Percentiles rank a stretch among this genome's conserved stretches.
Evolutionary conservation across 768 basidiomycete genomes (phyloP).

Genomic region (Chalciporus pseudorubinellus): DNA sequence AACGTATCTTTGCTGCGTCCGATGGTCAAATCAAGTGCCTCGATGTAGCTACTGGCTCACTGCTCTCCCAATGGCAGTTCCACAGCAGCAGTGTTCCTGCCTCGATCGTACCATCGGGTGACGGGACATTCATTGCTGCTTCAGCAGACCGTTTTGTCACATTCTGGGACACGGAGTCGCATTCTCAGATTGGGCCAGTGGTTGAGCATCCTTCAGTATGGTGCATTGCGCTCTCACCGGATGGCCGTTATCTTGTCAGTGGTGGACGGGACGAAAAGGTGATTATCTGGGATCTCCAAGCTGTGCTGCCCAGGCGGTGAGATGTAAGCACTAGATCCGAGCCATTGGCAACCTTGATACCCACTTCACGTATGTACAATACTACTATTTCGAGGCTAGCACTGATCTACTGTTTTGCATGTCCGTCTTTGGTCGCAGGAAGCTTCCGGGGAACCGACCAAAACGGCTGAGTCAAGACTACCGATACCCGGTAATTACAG

Average conservation of each 20-base stretch:
- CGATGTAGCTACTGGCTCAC: background rate
- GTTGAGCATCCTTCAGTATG: no score
- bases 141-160: background rate
- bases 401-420: background rate
- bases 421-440: no score
- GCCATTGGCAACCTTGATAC: no score
- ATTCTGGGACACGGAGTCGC: no score
- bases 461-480: no score
- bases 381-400: no score
- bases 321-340: no score
- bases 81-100: background rate
- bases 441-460: no score
- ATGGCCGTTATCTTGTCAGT: background rate
- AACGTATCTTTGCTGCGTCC: no score
- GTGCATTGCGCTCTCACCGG: background rate
- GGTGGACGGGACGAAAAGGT: background rate
- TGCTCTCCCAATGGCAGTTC: background rate
- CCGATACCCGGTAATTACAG: background rate
- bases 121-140: background rate
- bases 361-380: no score
- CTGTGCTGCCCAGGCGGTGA: no score
- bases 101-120: background rate
- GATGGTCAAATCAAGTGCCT: background rate
- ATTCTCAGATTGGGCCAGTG: no score
- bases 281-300: background rate